phyloP scores from a whole-genome alignment of 179 eudicot genomes.

The Carnegiea gigantea region DNA sequence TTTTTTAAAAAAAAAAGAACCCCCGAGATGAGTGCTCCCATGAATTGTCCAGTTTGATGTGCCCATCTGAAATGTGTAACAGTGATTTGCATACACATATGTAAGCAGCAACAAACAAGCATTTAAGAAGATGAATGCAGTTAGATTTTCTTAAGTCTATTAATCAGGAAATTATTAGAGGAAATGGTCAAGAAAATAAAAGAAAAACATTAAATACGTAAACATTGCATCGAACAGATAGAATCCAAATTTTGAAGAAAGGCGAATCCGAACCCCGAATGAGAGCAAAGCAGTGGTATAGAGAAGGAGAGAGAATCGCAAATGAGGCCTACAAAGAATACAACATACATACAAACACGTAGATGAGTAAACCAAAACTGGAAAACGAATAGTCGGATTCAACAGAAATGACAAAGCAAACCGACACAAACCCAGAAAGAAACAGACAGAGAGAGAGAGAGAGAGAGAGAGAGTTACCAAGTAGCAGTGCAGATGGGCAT shows the following conservation, averaged over 20 bases:
- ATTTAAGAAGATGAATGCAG: not conserved
- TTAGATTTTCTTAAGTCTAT: not conserved
- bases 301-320: not conserved
- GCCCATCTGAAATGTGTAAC: not conserved
- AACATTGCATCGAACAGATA: slow-evolving; percentile 18
- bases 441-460: not conserved
- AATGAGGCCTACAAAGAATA: not conserved
- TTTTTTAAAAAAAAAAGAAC: too few species aligned
- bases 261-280: not conserved
- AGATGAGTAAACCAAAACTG: not conserved
- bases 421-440: not conserved
- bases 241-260: not conserved
- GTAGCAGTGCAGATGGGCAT: too few species aligned
- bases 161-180: not conserved
- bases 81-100: not conserved
- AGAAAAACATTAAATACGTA: not conserved
- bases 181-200: not conserved
- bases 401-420: not conserved
- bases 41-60: not conserved
- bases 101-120: not conserved
- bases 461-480: slow-evolving; percentile 4
- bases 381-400: not conserved
- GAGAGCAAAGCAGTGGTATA: not conserved
- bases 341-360: not conserved
- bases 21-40: not conserved